These are phyloP conservation scores for Cryptococcus sp. DNA, from an alignment of 1,284 basidiomycete genomes.

Conservation along the genomic window DNA sequence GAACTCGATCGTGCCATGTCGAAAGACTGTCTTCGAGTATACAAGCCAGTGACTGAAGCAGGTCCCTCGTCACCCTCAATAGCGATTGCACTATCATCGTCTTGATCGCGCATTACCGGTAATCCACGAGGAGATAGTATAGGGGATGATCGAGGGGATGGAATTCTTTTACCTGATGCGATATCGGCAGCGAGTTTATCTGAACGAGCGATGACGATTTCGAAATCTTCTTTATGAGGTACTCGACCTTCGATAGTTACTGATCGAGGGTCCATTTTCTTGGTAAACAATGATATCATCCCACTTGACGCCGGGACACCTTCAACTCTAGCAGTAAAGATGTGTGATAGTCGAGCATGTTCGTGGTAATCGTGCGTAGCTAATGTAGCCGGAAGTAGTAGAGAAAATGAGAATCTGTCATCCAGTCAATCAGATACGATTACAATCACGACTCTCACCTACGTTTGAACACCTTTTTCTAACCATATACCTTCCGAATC, in stretches of 20 bases:
- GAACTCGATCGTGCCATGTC: neutral
- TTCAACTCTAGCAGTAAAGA: slow-evolving; percentile 30
- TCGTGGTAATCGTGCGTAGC: slow-evolving; percentile 31
- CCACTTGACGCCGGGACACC: slow-evolving; percentile 9
- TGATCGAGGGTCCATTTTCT: neutral
- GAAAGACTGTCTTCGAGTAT: slow-evolving; percentile 17
- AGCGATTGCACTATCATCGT: slow-evolving; percentile 4
- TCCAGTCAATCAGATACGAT: neutral
- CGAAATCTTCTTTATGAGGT: slow-evolving; percentile 30
- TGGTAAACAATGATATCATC: slow-evolving; percentile 8
- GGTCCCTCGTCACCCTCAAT: slow-evolving; percentile 17
- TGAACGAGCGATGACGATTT: slow-evolving; percentile 33
- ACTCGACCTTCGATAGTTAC: slow-evolving; percentile 9
- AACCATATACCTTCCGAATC: slow-evolving; percentile 41
- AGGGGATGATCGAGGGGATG: neutral
- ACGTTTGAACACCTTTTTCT: slow-evolving; percentile 35
- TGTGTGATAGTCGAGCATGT: slow-evolving; percentile 31
- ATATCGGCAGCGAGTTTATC: slow-evolving; percentile 20
- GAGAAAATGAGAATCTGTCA: slow-evolving; percentile 30
- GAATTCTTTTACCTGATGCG: neutral
- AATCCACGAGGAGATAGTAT: neutral
- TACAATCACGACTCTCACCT: slow-evolving; percentile 4
- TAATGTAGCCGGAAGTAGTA: slow-evolving; percentile 34
- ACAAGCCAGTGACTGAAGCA: slow-evolving; percentile 20
- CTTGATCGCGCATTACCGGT: too few relatives aligned